Evolutionary conservation across 2,329 filamentous ascomycete genomes (phyloP).

Genomic region (Ceratocystis papillata): DNA sequence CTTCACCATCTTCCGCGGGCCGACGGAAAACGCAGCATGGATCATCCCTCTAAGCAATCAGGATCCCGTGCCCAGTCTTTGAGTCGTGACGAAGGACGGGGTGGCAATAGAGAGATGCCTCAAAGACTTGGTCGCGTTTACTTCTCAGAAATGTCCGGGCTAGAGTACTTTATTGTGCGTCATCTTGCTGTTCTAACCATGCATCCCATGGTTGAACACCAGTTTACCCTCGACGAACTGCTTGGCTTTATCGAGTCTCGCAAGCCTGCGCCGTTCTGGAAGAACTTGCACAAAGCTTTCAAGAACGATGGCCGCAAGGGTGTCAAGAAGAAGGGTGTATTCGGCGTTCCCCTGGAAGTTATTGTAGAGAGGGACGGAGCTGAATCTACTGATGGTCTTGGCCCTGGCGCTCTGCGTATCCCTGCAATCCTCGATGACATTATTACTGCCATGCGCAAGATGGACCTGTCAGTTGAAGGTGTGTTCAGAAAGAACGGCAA

Average conservation of each 20-base stretch:
- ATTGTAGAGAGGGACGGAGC: constrained; percentile 89
- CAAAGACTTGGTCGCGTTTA: constrained; percentile 60
- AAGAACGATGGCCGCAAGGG: constrained; percentile 70
- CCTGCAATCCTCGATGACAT: constrained; percentile 93
- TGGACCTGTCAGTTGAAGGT: constrained; percentile 97
- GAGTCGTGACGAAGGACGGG: constrained; percentile 39
- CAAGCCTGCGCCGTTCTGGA: constrained; percentile 88
- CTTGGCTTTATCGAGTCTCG: constrained; percentile 85
- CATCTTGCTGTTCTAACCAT: constrained; percentile 91
- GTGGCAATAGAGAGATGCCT: constrained; percentile 43
- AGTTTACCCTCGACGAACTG: constrained; percentile 90
- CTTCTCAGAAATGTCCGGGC: constrained; percentile 87
- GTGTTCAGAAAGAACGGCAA: constrained; percentile 99
- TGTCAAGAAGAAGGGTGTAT: constrained; percentile 85
- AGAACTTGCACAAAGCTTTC: constrained; percentile 93
- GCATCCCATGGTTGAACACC: constrained; percentile 78
- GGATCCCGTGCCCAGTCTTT: constrained; percentile 16
- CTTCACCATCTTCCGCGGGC: constrained; percentile 59
- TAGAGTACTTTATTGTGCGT: constrained; percentile 95
- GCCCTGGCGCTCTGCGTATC: constrained; percentile 78
- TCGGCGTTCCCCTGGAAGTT: constrained; percentile 77
- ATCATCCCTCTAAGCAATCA: constrained; percentile 8
- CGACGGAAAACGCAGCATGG: constrained; percentile 38
- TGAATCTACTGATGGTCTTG: constrained; percentile 94
- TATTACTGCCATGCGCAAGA: constrained; percentile 88